Percentiles rank a stretch among this genome's conserved stretches.
phyloP scores from a whole-genome alignment of 2,329 filamentous ascomycete species.

The Nannizzia gypsea region DNA sequence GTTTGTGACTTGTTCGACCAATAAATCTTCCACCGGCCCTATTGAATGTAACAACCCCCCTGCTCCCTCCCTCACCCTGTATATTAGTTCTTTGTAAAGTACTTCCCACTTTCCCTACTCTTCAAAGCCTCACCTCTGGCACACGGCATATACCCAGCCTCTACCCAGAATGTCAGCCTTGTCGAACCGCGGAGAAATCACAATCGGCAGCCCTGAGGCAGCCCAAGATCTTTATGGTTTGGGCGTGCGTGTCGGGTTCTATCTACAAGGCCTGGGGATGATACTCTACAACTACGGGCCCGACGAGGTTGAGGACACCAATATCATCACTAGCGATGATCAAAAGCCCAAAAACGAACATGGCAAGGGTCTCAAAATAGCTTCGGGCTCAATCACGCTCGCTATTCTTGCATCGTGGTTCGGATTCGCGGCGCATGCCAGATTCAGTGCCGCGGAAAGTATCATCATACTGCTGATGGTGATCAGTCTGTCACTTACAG shows the following conservation, averaged over 20 bases:
- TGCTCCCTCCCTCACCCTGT: neutral
- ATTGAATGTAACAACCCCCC: neutral
- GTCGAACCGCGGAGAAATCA: neutral
- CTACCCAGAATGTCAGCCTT: neutral
- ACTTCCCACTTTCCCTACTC: neutral
- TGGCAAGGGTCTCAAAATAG: slow-evolving; percentile 1
- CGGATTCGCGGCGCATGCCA: neutral
- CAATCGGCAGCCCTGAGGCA: neutral
- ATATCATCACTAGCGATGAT: neutral
- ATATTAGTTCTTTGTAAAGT: neutral
- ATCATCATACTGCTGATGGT: neutral
- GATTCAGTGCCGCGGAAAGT: neutral
- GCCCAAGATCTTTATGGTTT: slow-evolving; percentile 2
- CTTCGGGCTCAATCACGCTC: neutral
- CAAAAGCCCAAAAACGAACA: neutral
- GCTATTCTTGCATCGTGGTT: neutral
- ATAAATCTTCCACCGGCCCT: neutral
- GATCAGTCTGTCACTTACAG: neutral
- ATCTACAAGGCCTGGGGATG: too few relatives aligned
- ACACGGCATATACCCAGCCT: neutral
- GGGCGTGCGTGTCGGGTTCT: slow-evolving; percentile 3
- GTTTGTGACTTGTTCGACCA: neutral
- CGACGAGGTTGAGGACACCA: neutral
- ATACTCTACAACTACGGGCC: neutral
- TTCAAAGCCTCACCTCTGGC: neutral